Percentiles rank a stretch among this genome's conserved stretches.
Conservation (phyloP, 129 eudicot species). For the Chrysanthemum makinoi region DNA sequence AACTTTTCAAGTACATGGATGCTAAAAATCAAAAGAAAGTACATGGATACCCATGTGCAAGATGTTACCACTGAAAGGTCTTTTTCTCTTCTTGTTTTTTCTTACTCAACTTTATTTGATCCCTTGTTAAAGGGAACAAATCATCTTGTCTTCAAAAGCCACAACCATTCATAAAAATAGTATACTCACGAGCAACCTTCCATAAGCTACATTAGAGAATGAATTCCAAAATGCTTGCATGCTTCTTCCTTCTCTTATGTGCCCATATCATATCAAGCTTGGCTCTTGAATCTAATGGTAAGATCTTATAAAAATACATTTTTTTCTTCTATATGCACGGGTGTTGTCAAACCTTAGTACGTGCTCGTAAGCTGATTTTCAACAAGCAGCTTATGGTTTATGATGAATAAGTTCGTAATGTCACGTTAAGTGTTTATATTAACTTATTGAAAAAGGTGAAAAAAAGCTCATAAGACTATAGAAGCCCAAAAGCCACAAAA, state of each 20-base stretch:
- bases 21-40: too few relatives aligned
- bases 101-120: background rate
- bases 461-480: too few relatives aligned
- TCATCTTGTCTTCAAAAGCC: background rate
- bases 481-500: too few relatives aligned
- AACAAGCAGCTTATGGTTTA: too few relatives aligned
- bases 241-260: background rate
- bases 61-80: background rate
- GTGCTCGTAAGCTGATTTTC: too few relatives aligned
- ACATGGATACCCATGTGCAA: background rate
- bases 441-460: too few relatives aligned
- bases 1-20: too few relatives aligned
- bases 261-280: background rate
- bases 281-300: background rate
- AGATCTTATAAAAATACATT: background rate
- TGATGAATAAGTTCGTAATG: too few relatives aligned
- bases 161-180: background rate
- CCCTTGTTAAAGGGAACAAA: background rate
- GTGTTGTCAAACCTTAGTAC: too few relatives aligned
- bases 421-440: too few relatives aligned
- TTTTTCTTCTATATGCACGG: too few relatives aligned
- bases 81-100: background rate
- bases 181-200: background rate
- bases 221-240: slow-evolving; percentile 1
- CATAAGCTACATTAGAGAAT: background rate